Percentiles rank a stretch among this genome's conserved stretches.
Evolutionary conservation across 306 rosid species (phyloP).

Genomic region (Psophocarpus tetragonolobus): DNA sequence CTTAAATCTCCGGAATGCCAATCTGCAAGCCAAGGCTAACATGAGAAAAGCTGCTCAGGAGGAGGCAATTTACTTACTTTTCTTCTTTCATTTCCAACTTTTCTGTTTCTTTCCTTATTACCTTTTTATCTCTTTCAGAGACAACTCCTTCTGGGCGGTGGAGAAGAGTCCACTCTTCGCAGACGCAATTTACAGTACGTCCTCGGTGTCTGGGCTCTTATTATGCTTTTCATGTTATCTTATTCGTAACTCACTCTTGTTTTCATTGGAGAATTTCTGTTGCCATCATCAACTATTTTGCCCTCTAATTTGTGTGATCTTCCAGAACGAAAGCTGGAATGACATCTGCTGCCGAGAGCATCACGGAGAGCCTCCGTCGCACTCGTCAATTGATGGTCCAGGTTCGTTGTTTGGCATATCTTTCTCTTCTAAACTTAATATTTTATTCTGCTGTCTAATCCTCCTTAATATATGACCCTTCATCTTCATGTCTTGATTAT

Average conservation of each 20-base stretch:
- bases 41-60: slow-evolving; percentile 80
- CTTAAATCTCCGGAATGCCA: slow-evolving; percentile 74
- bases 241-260: background rate
- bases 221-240: background rate
- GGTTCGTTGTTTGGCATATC: slow-evolving; percentile 46
- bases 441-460: background rate
- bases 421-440: background rate
- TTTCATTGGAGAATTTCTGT: slow-evolving; percentile 12
- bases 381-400: slow-evolving; percentile 93
- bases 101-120: background rate
- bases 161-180: slow-evolving; percentile 86
- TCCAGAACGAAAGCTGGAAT: slow-evolving; percentile 90
- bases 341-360: slow-evolving; percentile 96
- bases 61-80: slow-evolving; percentile 53
- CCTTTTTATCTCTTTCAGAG: slow-evolving; percentile 56
- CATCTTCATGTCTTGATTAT: background rate
- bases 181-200: slow-evolving; percentile 89
- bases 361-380: slow-evolving; percentile 90
- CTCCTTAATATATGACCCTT: background rate
- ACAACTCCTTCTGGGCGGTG: slow-evolving; percentile 86
- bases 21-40: slow-evolving; percentile 80
- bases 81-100: no score
- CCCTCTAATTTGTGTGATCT: slow-evolving; percentile 15
- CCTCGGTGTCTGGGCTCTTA: background rate
- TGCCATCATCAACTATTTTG: slow-evolving; percentile 19